Evolutionary conservation across 441 rosid species (phyloP).

Genomic region (Erodium moschatum): DNA sequence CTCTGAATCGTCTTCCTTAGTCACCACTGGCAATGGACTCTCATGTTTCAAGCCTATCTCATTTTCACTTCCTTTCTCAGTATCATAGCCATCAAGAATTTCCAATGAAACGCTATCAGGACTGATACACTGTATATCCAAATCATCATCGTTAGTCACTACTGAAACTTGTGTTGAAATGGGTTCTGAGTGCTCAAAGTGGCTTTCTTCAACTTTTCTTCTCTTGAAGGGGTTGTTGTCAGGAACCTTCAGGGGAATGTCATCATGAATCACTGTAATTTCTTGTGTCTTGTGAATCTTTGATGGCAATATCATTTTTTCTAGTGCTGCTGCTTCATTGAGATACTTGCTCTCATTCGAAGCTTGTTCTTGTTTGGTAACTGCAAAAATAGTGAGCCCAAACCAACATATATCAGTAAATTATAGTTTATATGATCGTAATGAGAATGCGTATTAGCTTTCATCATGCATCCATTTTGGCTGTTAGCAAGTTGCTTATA

Average conservation of each 20-base stretch:
- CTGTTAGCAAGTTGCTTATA: not conserved
- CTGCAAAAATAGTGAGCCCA: constrained; percentile 23
- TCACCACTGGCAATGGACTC: constrained; percentile 33
- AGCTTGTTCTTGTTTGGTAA: constrained; percentile 24
- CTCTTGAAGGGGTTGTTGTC: constrained; percentile 59
- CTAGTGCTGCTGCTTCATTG: constrained; percentile 39
- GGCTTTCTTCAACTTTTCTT: constrained; percentile 29
- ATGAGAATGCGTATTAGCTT: not conserved
- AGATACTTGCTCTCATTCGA: constrained; percentile 28
- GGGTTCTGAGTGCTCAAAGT: constrained; percentile 18
- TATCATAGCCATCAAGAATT: constrained; percentile 12
- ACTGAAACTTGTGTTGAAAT: constrained; percentile 20
- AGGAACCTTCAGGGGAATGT: constrained; percentile 30
- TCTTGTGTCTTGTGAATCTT: constrained; percentile 17
- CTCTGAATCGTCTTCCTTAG: constrained; percentile 25
- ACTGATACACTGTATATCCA: not conserved
- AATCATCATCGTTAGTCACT: not conserved
- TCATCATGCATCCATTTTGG: not conserved
- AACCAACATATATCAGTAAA: not conserved
- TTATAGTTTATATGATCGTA: not conserved
- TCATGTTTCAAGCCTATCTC: constrained; percentile 21
- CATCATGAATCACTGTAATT: constrained; percentile 13
- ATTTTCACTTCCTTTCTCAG: constrained; percentile 22
- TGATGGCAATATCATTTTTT: constrained; percentile 34
- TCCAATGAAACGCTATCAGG: not conserved